Conservation (phyloP, 352 stramenopile genomes). For the Pythium periplocum region DNA sequence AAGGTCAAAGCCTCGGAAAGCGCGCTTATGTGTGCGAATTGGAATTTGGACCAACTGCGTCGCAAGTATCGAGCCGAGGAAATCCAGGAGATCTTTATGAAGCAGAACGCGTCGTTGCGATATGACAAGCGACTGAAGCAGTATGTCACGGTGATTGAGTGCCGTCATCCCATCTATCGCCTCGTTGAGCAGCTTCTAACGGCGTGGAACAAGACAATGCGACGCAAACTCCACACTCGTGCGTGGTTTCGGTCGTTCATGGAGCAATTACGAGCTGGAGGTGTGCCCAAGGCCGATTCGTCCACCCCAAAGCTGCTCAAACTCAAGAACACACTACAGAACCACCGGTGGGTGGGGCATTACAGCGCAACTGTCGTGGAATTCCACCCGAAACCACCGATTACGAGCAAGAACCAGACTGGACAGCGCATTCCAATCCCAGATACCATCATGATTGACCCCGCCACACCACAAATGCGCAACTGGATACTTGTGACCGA, state of each 20-base stretch:
- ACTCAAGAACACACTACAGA: constrained; percentile 81
- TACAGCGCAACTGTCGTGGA: constrained; percentile 56
- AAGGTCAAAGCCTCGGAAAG: constrained; percentile 59
- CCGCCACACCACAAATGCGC: constrained; percentile 37
- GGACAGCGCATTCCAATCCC: constrained; percentile 18
- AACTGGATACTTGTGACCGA: constrained; percentile 71
- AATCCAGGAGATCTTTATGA: constrained; percentile 92
- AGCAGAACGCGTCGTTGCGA: constrained; percentile 78
- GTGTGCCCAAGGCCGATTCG: constrained; percentile 37
- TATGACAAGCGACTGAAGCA: constrained; percentile 85
- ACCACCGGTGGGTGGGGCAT: constrained; percentile 53
- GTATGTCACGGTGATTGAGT: constrained; percentile 88
- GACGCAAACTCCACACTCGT: constrained; percentile 76
- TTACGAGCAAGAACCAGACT: constrained; percentile 75
- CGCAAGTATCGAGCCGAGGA: constrained; percentile 86
- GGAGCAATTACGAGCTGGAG: constrained; percentile 72
- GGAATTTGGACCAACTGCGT: constrained; percentile 84
- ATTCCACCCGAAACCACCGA: constrained; percentile 65
- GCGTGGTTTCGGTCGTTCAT: constrained; percentile 90
- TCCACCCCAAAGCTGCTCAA: constrained; percentile 61
- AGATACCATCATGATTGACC: constrained; percentile 63
- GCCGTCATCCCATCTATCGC: constrained; percentile 90
- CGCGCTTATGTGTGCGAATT: constrained; percentile 90
- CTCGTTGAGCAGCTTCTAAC: constrained; percentile 37
- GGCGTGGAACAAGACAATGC: constrained; percentile 86